A percentile compares a stretch with the other conserved stretches of the same genome.
Conservation (phyloP, 2,329 filamentous ascomycete species). For the Aulographum hederae region DNA sequence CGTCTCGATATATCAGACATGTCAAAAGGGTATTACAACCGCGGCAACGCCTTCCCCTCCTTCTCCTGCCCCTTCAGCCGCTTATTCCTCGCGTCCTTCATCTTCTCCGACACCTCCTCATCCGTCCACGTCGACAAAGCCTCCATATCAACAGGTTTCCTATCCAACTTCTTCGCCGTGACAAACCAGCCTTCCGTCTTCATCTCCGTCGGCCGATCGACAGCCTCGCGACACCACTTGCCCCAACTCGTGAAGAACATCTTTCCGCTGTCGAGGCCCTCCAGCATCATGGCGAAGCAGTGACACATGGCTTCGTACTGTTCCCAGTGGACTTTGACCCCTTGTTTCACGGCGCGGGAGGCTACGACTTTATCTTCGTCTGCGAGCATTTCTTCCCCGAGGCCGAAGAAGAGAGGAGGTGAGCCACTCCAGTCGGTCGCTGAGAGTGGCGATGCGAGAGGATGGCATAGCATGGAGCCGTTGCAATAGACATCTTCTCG, state of each 20-base stretch:
- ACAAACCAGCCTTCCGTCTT: constrained; percentile 12
- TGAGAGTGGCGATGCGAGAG: constrained; percentile 46
- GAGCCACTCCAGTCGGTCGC: constrained; percentile 37
- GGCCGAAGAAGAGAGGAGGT: constrained; percentile 49
- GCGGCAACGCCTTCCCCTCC: neutral
- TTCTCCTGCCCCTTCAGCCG: neutral
- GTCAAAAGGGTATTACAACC: too few species aligned
- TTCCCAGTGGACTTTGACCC: constrained; percentile 44
- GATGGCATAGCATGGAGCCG: constrained; percentile 34
- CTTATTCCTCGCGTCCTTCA: constrained; percentile 9
- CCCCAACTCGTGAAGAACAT: constrained; percentile 20
- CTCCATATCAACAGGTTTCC: constrained; percentile 11
- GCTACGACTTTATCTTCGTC: constrained; percentile 50
- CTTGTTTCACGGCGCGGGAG: constrained; percentile 33
- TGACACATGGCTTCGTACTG: constrained; percentile 73
- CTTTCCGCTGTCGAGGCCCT: constrained; percentile 11
- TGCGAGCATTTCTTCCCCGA: constrained; percentile 53
- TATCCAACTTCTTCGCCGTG: constrained; percentile 13
- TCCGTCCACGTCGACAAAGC: constrained; percentile 14
- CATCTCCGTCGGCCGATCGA: constrained; percentile 9
- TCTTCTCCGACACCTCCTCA: constrained; percentile 13
- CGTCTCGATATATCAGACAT: too few species aligned
- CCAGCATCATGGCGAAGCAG: constrained; percentile 34
- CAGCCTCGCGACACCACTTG: constrained; percentile 13
- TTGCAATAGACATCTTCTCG: constrained; percentile 30